Evolutionary conservation across 169 alveolate species (phyloP).

Genomic region (Cryptosporidium bovis): DNA sequence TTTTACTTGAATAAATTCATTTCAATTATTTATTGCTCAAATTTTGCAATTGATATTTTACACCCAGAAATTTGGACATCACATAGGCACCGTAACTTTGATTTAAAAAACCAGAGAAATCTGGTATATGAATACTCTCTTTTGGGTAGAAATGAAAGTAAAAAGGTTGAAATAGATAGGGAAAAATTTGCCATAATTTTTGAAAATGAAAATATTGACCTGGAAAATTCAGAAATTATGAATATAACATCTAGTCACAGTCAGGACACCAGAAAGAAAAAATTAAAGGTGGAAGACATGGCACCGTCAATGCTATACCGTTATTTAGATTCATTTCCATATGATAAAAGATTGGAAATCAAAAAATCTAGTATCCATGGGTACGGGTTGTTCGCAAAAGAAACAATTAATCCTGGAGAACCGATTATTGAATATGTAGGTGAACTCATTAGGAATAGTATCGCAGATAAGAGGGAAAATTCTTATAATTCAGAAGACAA

Average conservation of each 20-base stretch:
- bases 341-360: conserved; percentile 81
- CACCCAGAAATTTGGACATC: conserved; percentile 42
- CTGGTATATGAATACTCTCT: conserved; percentile 2
- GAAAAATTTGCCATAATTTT: conserved; percentile 8
- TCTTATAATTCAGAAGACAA: conserved; percentile 86
- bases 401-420: conserved; percentile 90
- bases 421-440: conserved; percentile 96
- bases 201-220: conserved; percentile 1
- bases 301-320: conserved; percentile 82
- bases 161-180: background rate
- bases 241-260: background rate
- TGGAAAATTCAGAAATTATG: conserved; percentile 31
- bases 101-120: background rate
- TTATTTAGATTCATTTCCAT: conserved; percentile 81
- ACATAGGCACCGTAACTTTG: conserved; percentile 14
- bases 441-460: conserved; percentile 89
- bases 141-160: conserved; percentile 45
- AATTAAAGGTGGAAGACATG: conserved; percentile 58
- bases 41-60: background rate
- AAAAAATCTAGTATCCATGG: conserved; percentile 91
- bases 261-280: background rate
- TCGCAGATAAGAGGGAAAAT: conserved; percentile 90
- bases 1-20: conserved; percentile 10
- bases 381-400: conserved; percentile 92
- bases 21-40: background rate